A percentile compares a stretch with the other conserved stretches of the same genome.
These are phyloP conservation scores for Lophiotrema nucula DNA, from an alignment of 495 filamentous ascomycete species.

Conservation along the genomic window DNA sequence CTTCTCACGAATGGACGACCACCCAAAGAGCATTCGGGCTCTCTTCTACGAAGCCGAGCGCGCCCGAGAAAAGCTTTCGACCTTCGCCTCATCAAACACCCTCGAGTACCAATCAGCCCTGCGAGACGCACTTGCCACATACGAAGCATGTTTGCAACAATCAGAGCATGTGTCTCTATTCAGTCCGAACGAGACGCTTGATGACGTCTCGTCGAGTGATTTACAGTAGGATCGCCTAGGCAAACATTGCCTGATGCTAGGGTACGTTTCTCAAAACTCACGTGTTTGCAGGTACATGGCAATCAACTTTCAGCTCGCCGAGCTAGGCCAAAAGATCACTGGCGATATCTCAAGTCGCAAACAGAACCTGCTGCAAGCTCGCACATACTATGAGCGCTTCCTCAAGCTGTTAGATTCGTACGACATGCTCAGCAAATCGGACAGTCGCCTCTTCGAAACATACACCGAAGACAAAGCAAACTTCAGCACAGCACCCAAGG, in stretches of 20 bases:
- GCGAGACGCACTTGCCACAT: constrained; percentile 60
- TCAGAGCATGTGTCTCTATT: constrained; percentile 73
- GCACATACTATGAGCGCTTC: constrained; percentile 71
- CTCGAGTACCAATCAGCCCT: constrained; percentile 67
- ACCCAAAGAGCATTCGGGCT: constrained; percentile 56
- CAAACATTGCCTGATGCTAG: too few relatives aligned
- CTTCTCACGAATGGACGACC: constrained; percentile 59
- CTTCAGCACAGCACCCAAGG: constrained; percentile 67
- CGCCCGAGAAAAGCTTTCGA: constrained; percentile 51
- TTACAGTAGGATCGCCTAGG: constrained; percentile 76
- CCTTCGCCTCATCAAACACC: constrained; percentile 51
- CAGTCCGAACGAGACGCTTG: constrained; percentile 84
- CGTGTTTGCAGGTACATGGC: constrained; percentile 63
- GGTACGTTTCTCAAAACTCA: too few relatives aligned
- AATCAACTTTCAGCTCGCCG: constrained; percentile 66
- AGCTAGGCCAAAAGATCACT: constrained; percentile 60
- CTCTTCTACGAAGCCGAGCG: constrained; percentile 59
- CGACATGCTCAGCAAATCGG: constrained; percentile 61
- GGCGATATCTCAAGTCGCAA: constrained; percentile 54
- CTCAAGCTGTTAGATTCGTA: constrained; percentile 75
- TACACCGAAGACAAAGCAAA: constrained; percentile 64
- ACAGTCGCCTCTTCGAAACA: constrained; percentile 68
- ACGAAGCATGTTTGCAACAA: constrained; percentile 70
- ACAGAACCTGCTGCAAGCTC: constrained; percentile 57
- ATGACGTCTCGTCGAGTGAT: constrained; percentile 82